phyloP scores from a whole-genome alignment of 164 flowering plant genomes.

The Malania oleifera region DNA sequence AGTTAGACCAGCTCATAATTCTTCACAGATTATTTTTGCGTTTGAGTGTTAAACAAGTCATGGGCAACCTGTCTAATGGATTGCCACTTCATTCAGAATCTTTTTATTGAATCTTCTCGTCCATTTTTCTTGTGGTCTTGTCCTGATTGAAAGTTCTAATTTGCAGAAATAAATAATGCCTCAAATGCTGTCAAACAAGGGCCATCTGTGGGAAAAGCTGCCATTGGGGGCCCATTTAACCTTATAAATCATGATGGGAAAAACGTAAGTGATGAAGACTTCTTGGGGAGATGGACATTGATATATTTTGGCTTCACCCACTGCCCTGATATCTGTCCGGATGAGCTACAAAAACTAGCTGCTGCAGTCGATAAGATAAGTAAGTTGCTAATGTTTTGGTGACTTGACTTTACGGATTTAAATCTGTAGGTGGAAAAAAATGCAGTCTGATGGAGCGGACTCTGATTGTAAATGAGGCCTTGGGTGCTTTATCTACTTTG shows the following conservation, averaged over 20 bases:
- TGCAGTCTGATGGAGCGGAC: neutral
- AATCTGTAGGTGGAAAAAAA: neutral
- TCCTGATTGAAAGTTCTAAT: conserved; percentile 7
- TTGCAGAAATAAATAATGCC: conserved; percentile 56
- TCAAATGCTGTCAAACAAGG: conserved; percentile 68
- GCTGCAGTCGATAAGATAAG: conserved; percentile 90
- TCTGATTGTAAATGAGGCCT: no score
- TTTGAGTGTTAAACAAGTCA: no score
- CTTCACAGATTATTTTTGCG: no score
- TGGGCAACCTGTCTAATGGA: no score
- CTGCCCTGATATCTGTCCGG: conserved; percentile 98
- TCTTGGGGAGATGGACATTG: conserved; percentile 77
- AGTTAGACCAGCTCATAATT: no score
- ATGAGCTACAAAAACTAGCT: conserved; percentile 78
- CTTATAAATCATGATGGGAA: conserved; percentile 83
- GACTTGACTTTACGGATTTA: neutral
- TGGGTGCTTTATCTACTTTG: neutral
- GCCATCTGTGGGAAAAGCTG: conserved; percentile 85
- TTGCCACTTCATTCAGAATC: neutral
- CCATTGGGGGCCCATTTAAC: conserved; percentile 91
- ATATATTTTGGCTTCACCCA: conserved; percentile 95
- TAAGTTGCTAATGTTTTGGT: conserved; percentile 34
- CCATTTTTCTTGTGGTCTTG: neutral
- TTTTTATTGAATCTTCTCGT: neutral
- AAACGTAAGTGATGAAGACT: conserved; percentile 66